These are phyloP conservation scores for Coemansia sp. DNA, from an alignment of 192 early-diverging fungal genomes.

Conservation along the genomic window DNA sequence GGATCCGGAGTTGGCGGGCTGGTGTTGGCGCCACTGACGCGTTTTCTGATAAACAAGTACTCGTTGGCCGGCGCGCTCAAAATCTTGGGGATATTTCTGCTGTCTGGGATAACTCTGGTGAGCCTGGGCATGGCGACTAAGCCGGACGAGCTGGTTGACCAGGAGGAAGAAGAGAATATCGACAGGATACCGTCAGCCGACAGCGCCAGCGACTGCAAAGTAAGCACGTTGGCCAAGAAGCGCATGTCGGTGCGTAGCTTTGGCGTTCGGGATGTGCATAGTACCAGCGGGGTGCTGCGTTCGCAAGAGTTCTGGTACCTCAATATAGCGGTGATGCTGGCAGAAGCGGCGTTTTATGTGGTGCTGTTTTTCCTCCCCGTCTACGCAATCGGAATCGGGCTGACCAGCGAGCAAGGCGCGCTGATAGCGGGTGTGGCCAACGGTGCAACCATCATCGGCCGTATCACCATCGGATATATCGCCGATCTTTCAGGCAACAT, in stretches of 20 bases:
- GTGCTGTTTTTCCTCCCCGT: slow-evolving; percentile 50
- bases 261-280: slow-evolving; percentile 53
- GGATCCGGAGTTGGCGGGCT: slow-evolving; percentile 53
- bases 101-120: slow-evolving; percentile 33
- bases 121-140: slow-evolving; percentile 50
- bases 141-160: slow-evolving; percentile 51
- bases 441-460: slow-evolving; percentile 62
- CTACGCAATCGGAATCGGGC: slow-evolving; percentile 59
- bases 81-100: slow-evolving; percentile 37
- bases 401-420: slow-evolving; percentile 59
- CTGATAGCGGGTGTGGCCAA: slow-evolving; percentile 65
- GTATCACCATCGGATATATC: slow-evolving; percentile 62
- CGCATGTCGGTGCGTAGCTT: slow-evolving; percentile 55
- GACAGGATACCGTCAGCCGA: slow-evolving; percentile 26
- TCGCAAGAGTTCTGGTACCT: slow-evolving; percentile 55
- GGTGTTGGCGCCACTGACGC: slow-evolving; percentile 44
- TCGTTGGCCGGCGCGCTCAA: slow-evolving; percentile 40
- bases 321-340: slow-evolving; percentile 54
- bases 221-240: slow-evolving; percentile 45
- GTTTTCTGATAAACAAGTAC: slow-evolving; percentile 48
- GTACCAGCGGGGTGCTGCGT: slow-evolving; percentile 41
- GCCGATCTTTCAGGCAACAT: slow-evolving; percentile 59
- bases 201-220: slow-evolving; percentile 38
- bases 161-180: slow-evolving; percentile 45
- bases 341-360: slow-evolving; percentile 52